Evolutionary conservation across 345 rosid species (phyloP).

Genomic region (Stellera chamaejasme): DNA sequence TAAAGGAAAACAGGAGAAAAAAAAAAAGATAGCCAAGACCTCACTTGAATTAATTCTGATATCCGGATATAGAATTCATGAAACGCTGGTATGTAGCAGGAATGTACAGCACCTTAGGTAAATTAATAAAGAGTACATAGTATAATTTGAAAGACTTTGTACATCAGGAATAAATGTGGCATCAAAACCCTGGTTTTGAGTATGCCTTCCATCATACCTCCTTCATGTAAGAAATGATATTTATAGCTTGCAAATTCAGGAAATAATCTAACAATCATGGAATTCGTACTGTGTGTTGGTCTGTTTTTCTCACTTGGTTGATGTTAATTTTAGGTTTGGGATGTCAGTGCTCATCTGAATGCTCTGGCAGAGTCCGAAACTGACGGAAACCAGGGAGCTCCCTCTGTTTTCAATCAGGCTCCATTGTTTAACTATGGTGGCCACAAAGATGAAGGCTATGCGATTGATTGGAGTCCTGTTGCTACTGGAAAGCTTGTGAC

Average conservation of each 20-base stretch:
- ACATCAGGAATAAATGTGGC: too few species aligned
- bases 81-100: too few species aligned
- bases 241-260: neutral
- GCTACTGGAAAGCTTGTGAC: slow-evolving; percentile 76
- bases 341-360: slow-evolving; percentile 68
- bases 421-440: slow-evolving; percentile 69
- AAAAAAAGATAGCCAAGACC: too few species aligned
- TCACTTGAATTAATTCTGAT: too few species aligned
- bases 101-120: too few species aligned
- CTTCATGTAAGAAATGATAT: too few species aligned
- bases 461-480: slow-evolving; percentile 89
- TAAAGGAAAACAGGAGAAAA: too few species aligned
- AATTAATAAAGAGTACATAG: neutral
- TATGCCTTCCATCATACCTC: too few species aligned
- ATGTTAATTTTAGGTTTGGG: slow-evolving; percentile 66
- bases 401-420: slow-evolving; percentile 66
- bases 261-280: neutral
- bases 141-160: neutral
- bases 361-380: slow-evolving; percentile 69
- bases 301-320: neutral
- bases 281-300: neutral
- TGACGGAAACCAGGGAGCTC: slow-evolving; percentile 39
- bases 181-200: too few species aligned
- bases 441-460: slow-evolving; percentile 94
- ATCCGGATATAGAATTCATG: too few species aligned